phyloP scores from a whole-genome alignment of 78 protist genomes.

The Dictyostelium brefeldianum region DNA sequence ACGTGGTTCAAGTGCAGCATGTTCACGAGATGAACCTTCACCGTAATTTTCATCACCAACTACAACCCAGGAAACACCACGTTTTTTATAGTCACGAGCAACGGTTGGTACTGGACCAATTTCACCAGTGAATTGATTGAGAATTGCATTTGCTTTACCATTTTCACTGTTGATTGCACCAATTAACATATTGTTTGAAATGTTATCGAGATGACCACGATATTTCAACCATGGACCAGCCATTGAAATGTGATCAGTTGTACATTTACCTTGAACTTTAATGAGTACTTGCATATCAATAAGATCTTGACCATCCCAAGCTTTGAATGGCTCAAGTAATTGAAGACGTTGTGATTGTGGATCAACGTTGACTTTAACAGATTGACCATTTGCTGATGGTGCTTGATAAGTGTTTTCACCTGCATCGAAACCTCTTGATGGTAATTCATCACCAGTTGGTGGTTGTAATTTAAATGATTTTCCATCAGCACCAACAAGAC shows the following conservation, averaged over 20 bases:
- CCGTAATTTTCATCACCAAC: conserved; percentile 98
- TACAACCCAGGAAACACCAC: conserved; percentile 94
- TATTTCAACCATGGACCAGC: conserved; percentile 98
- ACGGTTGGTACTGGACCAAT: conserved; percentile 89
- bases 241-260: conserved; percentile 98
- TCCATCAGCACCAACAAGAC: conserved; percentile 86
- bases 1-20: conserved; percentile 98
- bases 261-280: conserved; percentile 97
- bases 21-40: conserved; percentile 96
- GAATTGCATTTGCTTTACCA: conserved; percentile 91
- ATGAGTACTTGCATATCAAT: conserved; percentile 88
- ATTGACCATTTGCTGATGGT: conserved; percentile 80
- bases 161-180: conserved; percentile 95
- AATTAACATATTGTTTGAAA: conserved; percentile 95
- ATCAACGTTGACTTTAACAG: conserved; percentile 88
- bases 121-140: conserved; percentile 92
- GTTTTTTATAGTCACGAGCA: conserved; percentile 94
- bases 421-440: conserved; percentile 92
- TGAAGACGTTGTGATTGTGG: conserved; percentile 91
- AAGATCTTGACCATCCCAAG: conserved; percentile 95
- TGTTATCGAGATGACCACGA: conserved; percentile 98
- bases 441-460: conserved; percentile 95
- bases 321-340: conserved; percentile 91
- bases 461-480: conserved; percentile 83
- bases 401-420: conserved; percentile 95